These are phyloP conservation scores for Pythium pyrilobum DNA, from an alignment of 352 stramenopile genomes.

Conservation along the genomic window DNA sequence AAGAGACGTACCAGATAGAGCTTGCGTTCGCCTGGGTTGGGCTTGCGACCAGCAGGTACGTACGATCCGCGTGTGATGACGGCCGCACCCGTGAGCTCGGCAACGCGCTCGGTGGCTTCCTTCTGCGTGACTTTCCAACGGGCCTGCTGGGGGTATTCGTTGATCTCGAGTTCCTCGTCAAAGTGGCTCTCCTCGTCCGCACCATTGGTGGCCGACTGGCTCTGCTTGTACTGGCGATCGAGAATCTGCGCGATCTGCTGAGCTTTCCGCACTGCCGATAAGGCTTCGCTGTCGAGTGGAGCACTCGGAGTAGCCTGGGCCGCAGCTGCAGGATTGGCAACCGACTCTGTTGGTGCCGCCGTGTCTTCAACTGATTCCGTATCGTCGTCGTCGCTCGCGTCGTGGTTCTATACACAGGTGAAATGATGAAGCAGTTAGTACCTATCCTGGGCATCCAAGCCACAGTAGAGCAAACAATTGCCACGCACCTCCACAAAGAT, in stretches of 20 bases:
- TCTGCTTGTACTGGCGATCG: constrained; percentile 71
- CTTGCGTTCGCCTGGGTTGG: constrained; percentile 80
- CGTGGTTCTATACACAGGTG: constrained; percentile 25
- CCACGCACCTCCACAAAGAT: constrained; percentile 64
- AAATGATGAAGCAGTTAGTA: not conserved
- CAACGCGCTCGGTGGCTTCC: constrained; percentile 79
- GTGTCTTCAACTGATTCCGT: constrained; percentile 27
- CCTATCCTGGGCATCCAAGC: not conserved
- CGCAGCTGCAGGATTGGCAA: not conserved
- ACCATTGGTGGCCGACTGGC: constrained; percentile 24
- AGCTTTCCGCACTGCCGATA: constrained; percentile 73
- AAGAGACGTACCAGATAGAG: constrained; percentile 74
- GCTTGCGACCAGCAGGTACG: constrained; percentile 78
- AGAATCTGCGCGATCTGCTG: constrained; percentile 85
- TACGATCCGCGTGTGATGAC: constrained; percentile 89
- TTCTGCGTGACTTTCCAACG: constrained; percentile 86
- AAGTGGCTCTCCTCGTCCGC: constrained; percentile 61
- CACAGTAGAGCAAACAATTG: too few species aligned
- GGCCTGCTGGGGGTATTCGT: constrained; percentile 92
- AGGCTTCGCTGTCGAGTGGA: constrained; percentile 45
- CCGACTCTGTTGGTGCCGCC: not conserved
- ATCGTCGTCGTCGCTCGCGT: constrained; percentile 49
- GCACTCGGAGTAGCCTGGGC: constrained; percentile 6
- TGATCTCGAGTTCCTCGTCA: constrained; percentile 91
- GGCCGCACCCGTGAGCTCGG: constrained; percentile 84